Conservation (phyloP, 1,284 basidiomycete genomes). For the Naganishia liquefaciens region DNA sequence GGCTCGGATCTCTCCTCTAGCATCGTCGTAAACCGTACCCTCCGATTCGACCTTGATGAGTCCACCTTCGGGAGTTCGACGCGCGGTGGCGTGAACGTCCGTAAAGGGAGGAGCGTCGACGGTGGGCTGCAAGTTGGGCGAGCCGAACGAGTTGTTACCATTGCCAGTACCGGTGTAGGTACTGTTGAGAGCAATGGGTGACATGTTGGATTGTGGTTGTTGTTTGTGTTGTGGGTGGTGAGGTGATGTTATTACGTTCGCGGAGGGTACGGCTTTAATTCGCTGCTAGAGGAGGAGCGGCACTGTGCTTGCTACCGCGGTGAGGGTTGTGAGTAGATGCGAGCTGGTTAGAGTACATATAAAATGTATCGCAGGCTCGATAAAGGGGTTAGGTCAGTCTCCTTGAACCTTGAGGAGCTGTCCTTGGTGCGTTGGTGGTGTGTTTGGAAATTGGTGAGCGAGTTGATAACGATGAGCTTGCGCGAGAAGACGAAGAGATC, state of each 20-base stretch:
- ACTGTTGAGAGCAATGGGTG: conserved; percentile 50
- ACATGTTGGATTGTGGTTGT: conserved; percentile 42
- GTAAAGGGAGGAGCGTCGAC: conserved; percentile 10
- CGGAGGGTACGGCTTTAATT: conserved; percentile 40
- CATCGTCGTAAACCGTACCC: conserved; percentile 75
- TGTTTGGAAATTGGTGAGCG: neutral
- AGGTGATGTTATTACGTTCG: conserved; percentile 26
- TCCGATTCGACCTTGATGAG: conserved; percentile 78
- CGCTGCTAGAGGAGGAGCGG: conserved; percentile 48
- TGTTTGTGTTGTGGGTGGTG: conserved; percentile 30
- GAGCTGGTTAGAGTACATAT: conserved; percentile 86
- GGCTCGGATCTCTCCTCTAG: conserved; percentile 68
- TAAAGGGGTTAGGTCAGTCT: conserved; percentile 7
- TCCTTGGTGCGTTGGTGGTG: conserved; percentile 4
- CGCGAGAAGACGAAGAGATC: conserved; percentile 8
- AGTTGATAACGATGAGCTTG: conserved; percentile 11
- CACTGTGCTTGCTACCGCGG: conserved; percentile 55
- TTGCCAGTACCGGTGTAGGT: conserved; percentile 58
- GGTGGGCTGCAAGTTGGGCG: conserved; percentile 26
- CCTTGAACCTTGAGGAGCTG: conserved; percentile 23
- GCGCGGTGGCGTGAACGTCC: conserved; percentile 77
- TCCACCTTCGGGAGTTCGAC: conserved; percentile 63
- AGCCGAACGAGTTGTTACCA: conserved; percentile 60
- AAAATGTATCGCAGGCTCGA: conserved; percentile 44
- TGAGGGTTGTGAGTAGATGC: conserved; percentile 68